These are phyloP conservation scores for Tilletiaria anomala DNA, from an alignment of 1,284 basidiomycete genomes.

Conservation along the genomic window DNA sequence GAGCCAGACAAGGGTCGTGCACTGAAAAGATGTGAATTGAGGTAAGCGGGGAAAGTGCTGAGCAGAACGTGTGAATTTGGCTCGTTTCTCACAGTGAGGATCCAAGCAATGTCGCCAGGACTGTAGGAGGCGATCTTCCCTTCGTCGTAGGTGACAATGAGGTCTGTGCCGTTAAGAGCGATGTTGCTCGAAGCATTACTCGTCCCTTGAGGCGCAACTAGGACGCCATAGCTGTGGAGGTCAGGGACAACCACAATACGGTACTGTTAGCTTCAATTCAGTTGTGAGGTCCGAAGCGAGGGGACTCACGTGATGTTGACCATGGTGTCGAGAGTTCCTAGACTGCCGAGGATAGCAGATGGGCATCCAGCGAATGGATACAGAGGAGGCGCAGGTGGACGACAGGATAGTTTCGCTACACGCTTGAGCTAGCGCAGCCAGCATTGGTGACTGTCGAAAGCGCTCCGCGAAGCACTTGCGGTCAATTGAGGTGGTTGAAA, in stretches of 20 bases:
- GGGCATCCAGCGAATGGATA: too few species aligned
- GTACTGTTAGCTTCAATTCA: too few species aligned
- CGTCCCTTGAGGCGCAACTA: conserved; percentile 4
- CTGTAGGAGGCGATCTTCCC: conserved; percentile 14
- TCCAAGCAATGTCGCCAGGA: conserved; percentile 36
- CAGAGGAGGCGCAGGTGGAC: too few species aligned
- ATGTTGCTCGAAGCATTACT: not conserved
- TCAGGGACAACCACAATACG: not conserved
- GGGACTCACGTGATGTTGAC: not conserved
- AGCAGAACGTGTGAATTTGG: not conserved
- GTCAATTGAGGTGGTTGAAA: too few species aligned
- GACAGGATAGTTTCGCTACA: too few species aligned
- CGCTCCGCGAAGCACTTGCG: too few species aligned
- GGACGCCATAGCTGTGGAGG: not conserved
- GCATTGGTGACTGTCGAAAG: too few species aligned
- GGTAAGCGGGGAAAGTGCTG: not conserved
- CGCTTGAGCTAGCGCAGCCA: too few species aligned
- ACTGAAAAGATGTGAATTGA: conserved; percentile 44
- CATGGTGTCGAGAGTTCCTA: too few species aligned
- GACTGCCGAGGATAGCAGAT: too few species aligned
- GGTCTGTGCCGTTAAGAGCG: conserved; percentile 21
- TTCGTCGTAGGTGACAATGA: conserved; percentile 27
- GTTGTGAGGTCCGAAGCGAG: not conserved
- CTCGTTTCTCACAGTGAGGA: conserved; percentile 31
- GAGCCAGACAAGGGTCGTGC: conserved; percentile 59